Conservation (phyloP, 257 asterid genomes). For the Solanum dulcamara region DNA sequence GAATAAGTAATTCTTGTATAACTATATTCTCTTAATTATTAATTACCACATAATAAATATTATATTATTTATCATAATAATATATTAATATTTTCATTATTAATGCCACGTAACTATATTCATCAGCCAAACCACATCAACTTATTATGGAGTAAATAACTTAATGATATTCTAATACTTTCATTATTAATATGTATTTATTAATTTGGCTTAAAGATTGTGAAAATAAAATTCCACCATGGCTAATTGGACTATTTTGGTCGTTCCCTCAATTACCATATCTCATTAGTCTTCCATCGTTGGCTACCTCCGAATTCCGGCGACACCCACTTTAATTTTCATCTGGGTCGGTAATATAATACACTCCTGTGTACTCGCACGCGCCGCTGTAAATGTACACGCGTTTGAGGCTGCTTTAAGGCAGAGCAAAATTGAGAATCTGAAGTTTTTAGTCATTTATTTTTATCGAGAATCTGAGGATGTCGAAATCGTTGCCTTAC, state of each 20-base stretch:
- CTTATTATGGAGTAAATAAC: too few species aligned
- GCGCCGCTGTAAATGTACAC: background rate
- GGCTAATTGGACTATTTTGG: background rate
- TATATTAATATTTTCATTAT: too few species aligned
- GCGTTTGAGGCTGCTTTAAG: background rate
- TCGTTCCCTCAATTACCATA: background rate
- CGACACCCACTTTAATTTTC: background rate
- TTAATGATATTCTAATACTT: too few species aligned
- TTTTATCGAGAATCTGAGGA: background rate
- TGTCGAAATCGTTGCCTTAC: constrained; percentile 79
- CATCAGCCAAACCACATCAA: too few species aligned
- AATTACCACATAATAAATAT: background rate
- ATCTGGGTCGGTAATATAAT: background rate
- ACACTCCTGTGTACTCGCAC: background rate
- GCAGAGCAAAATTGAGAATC: background rate
- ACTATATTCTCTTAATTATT: background rate
- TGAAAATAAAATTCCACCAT: background rate
- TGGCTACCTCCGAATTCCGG: background rate
- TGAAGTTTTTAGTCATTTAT: background rate
- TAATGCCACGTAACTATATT: too few species aligned
- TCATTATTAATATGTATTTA: too few species aligned
- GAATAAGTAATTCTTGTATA: background rate
- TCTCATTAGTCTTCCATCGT: background rate
- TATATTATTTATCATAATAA: too few species aligned
- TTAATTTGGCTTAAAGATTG: background rate